Conservation (phyloP, 371 early-diverging fungal genomes). For the Mortierella sp. region DNA sequence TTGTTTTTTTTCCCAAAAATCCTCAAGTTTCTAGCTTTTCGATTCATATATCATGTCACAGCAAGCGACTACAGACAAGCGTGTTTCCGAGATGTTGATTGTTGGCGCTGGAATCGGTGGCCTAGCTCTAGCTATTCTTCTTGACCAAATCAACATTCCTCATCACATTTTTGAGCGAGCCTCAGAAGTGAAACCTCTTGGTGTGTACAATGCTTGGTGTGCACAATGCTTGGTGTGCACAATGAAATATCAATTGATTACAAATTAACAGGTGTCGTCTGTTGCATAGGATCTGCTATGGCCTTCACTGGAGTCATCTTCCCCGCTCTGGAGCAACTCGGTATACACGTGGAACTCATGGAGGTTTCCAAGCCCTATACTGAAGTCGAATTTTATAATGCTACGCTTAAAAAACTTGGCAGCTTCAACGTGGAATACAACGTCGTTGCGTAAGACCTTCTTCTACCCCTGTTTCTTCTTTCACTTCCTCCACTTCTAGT, state of each 20-base stretch:
- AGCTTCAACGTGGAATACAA: background rate
- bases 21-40: no score
- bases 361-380: background rate
- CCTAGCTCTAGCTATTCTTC: conserved; percentile 9
- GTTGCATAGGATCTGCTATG: background rate
- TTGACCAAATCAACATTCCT: conserved; percentile 10
- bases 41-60: background rate
- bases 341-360: background rate
- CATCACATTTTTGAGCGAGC: conserved; percentile 3
- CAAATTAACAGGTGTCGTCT: background rate
- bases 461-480: background rate
- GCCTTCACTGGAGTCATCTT: background rate
- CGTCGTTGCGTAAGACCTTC: no score
- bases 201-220: background rate
- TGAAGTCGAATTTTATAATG: background rate
- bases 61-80: background rate
- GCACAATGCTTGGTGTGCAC: no score
- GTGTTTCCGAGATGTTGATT: background rate
- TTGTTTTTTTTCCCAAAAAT: no score
- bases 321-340: conserved; percentile 3
- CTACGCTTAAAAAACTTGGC: background rate
- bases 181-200: conserved; percentile 1
- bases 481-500: background rate
- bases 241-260: background rate
- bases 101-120: conserved; percentile 17